phyloP scores from a whole-genome alignment of 179 eudicot species.

The Dionaea muscipula region DNA sequence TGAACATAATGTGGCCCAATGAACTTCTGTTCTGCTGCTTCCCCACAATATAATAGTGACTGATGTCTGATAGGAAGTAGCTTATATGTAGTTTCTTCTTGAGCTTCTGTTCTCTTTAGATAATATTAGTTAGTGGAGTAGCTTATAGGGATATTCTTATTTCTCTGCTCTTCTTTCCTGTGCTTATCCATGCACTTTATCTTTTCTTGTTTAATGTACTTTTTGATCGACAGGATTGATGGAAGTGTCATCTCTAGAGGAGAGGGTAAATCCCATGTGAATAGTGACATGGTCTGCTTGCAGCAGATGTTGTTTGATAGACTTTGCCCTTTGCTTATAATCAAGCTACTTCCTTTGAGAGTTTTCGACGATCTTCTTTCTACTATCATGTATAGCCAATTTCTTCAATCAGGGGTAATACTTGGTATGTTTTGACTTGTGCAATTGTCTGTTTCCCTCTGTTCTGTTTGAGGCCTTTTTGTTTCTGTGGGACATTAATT shows the following conservation, averaged over 20 bases:
- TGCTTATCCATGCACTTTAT: background rate
- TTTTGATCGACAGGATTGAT: constrained; percentile 16
- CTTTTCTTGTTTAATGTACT: background rate
- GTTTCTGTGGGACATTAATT: background rate
- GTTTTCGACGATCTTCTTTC: constrained; percentile 53
- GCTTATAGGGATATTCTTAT: constrained; percentile 1
- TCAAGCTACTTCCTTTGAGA: constrained; percentile 64
- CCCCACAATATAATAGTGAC: too few species aligned
- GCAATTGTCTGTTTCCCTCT: background rate
- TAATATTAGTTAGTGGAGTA: too few species aligned
- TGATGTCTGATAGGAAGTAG: too few species aligned
- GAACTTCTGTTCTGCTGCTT: too few species aligned
- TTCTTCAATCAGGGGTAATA: constrained; percentile 10
- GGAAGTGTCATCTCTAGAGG: constrained; percentile 12
- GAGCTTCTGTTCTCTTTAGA: too few species aligned
- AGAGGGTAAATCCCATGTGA: constrained; percentile 11
- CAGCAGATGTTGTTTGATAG: constrained; percentile 38
- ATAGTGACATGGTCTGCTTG: constrained; percentile 15
- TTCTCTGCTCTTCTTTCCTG: background rate
- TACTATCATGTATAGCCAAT: constrained; percentile 38
- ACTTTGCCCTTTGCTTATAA: constrained; percentile 58
- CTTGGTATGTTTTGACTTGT: constrained; percentile 15
- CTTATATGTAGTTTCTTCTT: too few species aligned
- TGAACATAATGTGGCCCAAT: too few species aligned
- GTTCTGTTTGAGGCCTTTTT: background rate